A percentile compares a stretch with the other conserved stretches of the same genome.
Evolutionary conservation across 352 stramenopile genomes (phyloP).

Genomic region (Pythium vanterpoolii): DNA sequence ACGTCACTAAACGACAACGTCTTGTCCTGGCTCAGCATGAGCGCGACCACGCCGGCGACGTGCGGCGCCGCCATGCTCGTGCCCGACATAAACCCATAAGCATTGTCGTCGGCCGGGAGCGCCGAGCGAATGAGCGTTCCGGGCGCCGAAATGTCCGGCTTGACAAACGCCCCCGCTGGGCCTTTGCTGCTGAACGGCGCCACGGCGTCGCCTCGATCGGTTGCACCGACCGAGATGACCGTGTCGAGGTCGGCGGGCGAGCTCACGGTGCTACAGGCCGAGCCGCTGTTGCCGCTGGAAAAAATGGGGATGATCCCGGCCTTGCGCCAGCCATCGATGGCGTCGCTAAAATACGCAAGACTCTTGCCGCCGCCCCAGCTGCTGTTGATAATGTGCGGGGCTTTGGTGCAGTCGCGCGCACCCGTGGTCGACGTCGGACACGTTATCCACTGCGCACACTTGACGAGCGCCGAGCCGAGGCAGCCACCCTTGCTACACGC

Average conservation of each 20-base stretch:
- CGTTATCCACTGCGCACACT: constrained; percentile 27
- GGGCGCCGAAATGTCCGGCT: constrained; percentile 33
- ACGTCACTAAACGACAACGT: constrained; percentile 29
- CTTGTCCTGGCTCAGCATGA: constrained; percentile 25
- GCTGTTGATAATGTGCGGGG: constrained; percentile 38
- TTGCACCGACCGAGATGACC: constrained; percentile 35
- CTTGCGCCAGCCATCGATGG: constrained; percentile 27
- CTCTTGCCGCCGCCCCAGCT: constrained; percentile 27
- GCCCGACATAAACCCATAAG: constrained; percentile 25
- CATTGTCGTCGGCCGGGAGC: constrained; percentile 16
- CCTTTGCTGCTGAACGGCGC: constrained; percentile 33
- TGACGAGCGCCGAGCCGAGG: constrained; percentile 19
- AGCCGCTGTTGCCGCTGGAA: constrained; percentile 30
- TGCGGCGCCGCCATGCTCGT: constrained; percentile 37
- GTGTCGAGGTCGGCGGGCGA: constrained; percentile 27
- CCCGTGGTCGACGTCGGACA: constrained; percentile 13
- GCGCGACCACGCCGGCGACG: constrained; percentile 27
- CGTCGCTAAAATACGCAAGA: constrained; percentile 20
- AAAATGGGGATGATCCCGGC: constrained; percentile 38
- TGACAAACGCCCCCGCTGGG: constrained; percentile 15
- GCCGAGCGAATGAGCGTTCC: constrained; percentile 24
- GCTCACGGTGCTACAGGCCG: constrained; percentile 24
- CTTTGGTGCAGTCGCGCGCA: constrained; percentile 32
- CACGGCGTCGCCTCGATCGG: constrained; percentile 19
- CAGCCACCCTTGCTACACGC: constrained; percentile 18